Conservation (phyloP, 331 rosid genomes). For the Phaseolus coccineus region DNA sequence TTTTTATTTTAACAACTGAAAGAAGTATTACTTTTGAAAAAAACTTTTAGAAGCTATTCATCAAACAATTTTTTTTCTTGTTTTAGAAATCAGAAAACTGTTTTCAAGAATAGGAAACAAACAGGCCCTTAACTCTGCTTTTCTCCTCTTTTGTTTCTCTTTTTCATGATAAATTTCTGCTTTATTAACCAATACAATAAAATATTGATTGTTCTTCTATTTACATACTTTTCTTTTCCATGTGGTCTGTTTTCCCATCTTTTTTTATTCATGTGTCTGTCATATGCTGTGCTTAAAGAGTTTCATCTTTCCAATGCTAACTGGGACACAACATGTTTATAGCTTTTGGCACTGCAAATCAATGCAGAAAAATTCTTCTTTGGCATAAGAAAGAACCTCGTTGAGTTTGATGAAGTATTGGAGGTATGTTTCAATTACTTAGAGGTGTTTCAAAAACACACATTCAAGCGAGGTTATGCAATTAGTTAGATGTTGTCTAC, state of each 20-base stretch:
- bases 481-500: constrained; percentile 32
- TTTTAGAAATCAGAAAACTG: neutral
- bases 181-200: constrained; percentile 25
- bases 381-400: constrained; percentile 83
- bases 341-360: constrained; percentile 92
- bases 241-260: constrained; percentile 17
- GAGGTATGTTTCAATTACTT: constrained; percentile 67
- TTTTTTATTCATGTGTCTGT: constrained; percentile 24
- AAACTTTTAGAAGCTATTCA: neutral
- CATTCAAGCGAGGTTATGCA: neutral
- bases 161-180: constrained; percentile 15
- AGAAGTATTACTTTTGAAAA: neutral
- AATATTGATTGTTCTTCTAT: constrained; percentile 25
- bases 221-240: constrained; percentile 9
- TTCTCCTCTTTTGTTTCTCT: constrained; percentile 17
- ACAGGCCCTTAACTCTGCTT: constrained; percentile 7
- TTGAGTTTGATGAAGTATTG: constrained; percentile 97
- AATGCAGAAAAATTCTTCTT: constrained; percentile 96
- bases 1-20: neutral
- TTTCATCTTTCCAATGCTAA: constrained; percentile 44
- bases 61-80: neutral
- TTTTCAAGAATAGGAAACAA: neutral
- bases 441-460: constrained; percentile 17
- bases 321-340: constrained; percentile 37
- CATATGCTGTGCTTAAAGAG: constrained; percentile 24